These are phyloP conservation scores for Blepharisma stoltei DNA, from an alignment of 73 alveolate genomes.

Conservation along the genomic window DNA sequence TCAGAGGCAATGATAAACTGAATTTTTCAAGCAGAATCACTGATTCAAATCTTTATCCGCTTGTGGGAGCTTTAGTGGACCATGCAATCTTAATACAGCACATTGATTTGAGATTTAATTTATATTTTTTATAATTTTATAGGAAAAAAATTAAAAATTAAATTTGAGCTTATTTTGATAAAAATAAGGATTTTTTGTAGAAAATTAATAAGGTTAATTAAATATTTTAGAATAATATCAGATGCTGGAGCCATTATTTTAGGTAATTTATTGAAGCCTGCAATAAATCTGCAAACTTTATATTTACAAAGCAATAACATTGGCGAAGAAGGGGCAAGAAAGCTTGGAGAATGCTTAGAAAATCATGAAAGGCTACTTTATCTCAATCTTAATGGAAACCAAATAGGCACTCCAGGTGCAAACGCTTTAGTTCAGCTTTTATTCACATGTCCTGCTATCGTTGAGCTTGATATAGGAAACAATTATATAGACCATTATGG, in stretches of 20 bases:
- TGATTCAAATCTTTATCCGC: constrained; percentile 66
- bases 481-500: constrained; percentile 97
- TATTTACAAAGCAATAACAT: constrained; percentile 91
- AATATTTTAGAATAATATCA: no score
- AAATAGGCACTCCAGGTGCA: constrained; percentile 91
- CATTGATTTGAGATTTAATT: constrained; percentile 88
- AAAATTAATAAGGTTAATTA: no score
- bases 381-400: constrained; percentile 83
- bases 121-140: no score
- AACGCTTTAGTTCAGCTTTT: constrained; percentile 88
- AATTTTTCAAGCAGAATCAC: constrained; percentile 62
- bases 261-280: constrained; percentile 71
- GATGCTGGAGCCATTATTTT: constrained; percentile 92
- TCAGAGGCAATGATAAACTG: constrained; percentile 77
- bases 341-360: constrained; percentile 81
- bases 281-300: constrained; percentile 81
- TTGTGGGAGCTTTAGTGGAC: constrained; percentile 59
- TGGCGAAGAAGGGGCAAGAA: constrained; percentile 86
- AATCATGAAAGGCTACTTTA: constrained; percentile 73
- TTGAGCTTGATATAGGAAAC: constrained; percentile 88
- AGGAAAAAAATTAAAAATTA: no score
- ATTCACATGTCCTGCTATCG: constrained; percentile 74
- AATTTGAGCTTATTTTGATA: no score
- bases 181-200: no score
- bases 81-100: constrained; percentile 80